Base-by-base conservation (phyloP, 2,329 filamentous ascomycete species). In the Aspergillus floridensis region DNA sequence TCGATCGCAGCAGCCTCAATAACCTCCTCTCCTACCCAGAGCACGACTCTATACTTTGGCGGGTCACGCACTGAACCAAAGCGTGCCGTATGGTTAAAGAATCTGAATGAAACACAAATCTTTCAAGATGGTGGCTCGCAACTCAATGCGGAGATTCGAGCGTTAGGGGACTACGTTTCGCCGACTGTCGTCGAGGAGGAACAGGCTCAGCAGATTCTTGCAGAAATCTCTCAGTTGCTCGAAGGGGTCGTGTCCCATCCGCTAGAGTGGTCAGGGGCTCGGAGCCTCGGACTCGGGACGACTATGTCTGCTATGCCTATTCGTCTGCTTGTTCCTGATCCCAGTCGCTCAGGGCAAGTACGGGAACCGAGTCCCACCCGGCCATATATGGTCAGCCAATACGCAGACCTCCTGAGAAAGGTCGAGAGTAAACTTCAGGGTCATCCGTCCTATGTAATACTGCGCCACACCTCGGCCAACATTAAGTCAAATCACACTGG, bases 231-330 rank as follows among this genome's bases (percentile, higher is more conserved):
- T 70, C 56, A 64, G 58, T 51, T 68, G 48, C 53, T 78, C 50
- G 63, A 70, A 62, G 50, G 64, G 19, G 60, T 59, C 21, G 62
- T 73, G 3, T 68, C 70, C 12, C 62, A 68, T 44, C 57, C 67
- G 10, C 72, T 77, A 6, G 75, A 82, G 59, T 61, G 82, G 2
- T 82, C 84, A 59, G 85, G 85, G 19, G 86, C 84, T 8, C 76
- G 81, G 58, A 70, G 72, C 11, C 85, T 80, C 14, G 82, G 83
- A 8, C 71, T 86, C 38, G 79, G 81, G 0, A 67, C 81, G 56
- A 77, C 81, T 29, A 75, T 77, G 46, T 88, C 86, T 6, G 82
- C 84, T 68, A 74, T 88, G 12, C 82, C 87, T 66, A 81, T 76
- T 8, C 26, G 26, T 29, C 26, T 29, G 26, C 26, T 29, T 8